Evolutionary conservation across 176 grass and related monocot genomes (phyloP), one percentile per base, ranked within the genome.

Genomic region (Ampelocalamus luodianensis): DNA sequence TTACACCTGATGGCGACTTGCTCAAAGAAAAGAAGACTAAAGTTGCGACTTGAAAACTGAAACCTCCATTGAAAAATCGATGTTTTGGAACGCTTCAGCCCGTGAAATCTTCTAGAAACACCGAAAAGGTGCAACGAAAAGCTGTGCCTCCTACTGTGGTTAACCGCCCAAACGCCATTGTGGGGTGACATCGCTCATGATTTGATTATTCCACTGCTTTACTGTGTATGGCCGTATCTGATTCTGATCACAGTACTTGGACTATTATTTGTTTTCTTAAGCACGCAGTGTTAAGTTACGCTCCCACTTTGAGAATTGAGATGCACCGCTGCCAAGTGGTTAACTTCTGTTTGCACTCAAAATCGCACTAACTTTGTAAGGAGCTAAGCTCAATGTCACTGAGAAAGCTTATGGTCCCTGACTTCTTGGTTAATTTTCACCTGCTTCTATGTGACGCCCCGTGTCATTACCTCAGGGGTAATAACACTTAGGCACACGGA

Each of bases 31-130:
- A 48, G 6, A 44, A 68, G 17, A 20, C 60, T 42, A 85, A 85
- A 76, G 62, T 8, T 71, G 77, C 55, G 23, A 51, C 50, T 13
- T 17, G 48, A 49, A 55, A 29, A 27, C 29, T 10, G 53, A 50
- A 29, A 83, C 15, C 72, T 64, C 74, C 71, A 1, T 7, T 65
- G 11, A 51, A 74, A 75, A 26, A 49, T 36, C 27, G 23, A 49
- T 53, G 71, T 18, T 51, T 34, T 51, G 26, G 71, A 18, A 9
- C 27, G 40, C 27, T 48, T 38, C 68, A 37, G n/a, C 32, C n/a
- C 3, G 18, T 38, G 23, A 75, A 39, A 78, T 64, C 58, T 90
- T 90, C 79, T 79, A 83, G 79, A 78, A 75, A 32, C 73, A 36
- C 71, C 22, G 24, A 17, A 53, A 86, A 58, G 78, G 65, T 55